Base-by-base conservation (phyloP, 257 asterid genomes). In the Gentiana dahurica region DNA sequence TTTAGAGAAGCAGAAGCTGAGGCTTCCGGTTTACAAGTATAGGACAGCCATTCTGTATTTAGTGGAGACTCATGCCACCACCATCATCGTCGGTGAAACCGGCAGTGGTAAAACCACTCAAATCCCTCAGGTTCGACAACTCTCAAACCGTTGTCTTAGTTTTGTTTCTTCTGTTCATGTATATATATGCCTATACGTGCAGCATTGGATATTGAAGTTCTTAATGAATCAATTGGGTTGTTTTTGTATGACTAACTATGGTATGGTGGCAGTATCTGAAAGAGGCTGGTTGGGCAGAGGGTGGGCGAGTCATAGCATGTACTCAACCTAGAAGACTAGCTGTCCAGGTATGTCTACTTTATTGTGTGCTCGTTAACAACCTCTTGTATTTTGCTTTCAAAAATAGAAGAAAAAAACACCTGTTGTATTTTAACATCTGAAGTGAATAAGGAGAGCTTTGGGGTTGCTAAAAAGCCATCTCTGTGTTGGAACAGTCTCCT, bases 281-380 rank as follows among this genome's bases (percentile, higher is more conserved):
- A 69, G 95, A 85, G 77, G 93, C 87, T 48, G 98, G 97, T 41
- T 88, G 98, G 98, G 94, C 93, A 7, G 95, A 87, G 61, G 90
- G 83, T 67, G 97, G 98, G 15, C 94, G 86, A 44, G 59, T 92
- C 76, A 85, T 92, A 54, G 98, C 94, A 0, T 87, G 95, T 67
- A 92, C 98, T 2, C 98, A 92, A 66, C 98, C 97, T 1, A 79
- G 98, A 69, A 91, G 98, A 53, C 75, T 92, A 77, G 98, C 98
- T 33, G 98, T 92, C 60, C 98, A 91, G 96, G 97, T 83, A 63
- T 55, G 34, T 47, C 12, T 4, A 39, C 24, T 59, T 55, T 46
- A 45, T 35, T 37, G 10, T 54, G 9, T 33, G 38, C n/a, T 38
- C 2, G 5, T 41, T 41, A 10, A 41, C 5, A 5, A 10, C 9